These are phyloP conservation scores for Xylaria arbuscula DNA, from an alignment of 2,329 filamentous ascomycete genomes.

Conservation along the genomic window DNA sequence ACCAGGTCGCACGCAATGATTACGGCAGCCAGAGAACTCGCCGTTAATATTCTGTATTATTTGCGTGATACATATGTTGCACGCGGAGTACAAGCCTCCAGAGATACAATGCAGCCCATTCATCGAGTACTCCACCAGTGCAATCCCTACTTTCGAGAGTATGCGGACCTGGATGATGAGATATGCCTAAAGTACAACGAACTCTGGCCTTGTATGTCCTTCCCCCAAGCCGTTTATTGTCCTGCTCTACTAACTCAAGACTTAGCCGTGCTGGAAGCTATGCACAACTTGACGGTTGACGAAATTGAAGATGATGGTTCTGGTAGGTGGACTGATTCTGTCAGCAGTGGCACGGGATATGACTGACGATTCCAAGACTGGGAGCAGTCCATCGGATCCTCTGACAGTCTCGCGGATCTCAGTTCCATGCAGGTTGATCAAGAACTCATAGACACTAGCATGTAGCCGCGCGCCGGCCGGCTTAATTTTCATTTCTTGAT, in stretches of 20 bases:
- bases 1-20: slow-evolving; percentile 50
- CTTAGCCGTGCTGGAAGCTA: slow-evolving; percentile 58
- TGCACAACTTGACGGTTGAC: slow-evolving; percentile 67
- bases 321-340: slow-evolving; percentile 63
- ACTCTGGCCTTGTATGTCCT: slow-evolving; percentile 53
- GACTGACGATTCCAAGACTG: slow-evolving; percentile 60
- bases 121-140: slow-evolving; percentile 58
- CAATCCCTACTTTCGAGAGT: slow-evolving; percentile 53
- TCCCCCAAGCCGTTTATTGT: not conserved
- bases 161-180: slow-evolving; percentile 50
- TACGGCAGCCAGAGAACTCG: slow-evolving; percentile 55
- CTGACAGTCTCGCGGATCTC: slow-evolving; percentile 64
- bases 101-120: slow-evolving; percentile 57
- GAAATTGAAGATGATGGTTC: slow-evolving; percentile 69
- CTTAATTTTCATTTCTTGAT: slow-evolving; percentile 2
- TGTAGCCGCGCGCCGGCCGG: slow-evolving; percentile 7
- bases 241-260: slow-evolving; percentile 31
- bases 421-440: slow-evolving; percentile 54
- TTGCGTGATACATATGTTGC: slow-evolving; percentile 60
- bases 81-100: slow-evolving; percentile 55
- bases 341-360: slow-evolving; percentile 52
- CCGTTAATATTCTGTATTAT: slow-evolving; percentile 58
- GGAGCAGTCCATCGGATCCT: slow-evolving; percentile 66
- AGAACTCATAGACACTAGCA: slow-evolving; percentile 34
- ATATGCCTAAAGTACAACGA: slow-evolving; percentile 51